A percentile compares a stretch with the other conserved stretches of the same genome.
These are phyloP conservation scores for Marchantia paleacea DNA, from an alignment of 225 moss, liverwort and hornwort species.

Conservation along the genomic window DNA sequence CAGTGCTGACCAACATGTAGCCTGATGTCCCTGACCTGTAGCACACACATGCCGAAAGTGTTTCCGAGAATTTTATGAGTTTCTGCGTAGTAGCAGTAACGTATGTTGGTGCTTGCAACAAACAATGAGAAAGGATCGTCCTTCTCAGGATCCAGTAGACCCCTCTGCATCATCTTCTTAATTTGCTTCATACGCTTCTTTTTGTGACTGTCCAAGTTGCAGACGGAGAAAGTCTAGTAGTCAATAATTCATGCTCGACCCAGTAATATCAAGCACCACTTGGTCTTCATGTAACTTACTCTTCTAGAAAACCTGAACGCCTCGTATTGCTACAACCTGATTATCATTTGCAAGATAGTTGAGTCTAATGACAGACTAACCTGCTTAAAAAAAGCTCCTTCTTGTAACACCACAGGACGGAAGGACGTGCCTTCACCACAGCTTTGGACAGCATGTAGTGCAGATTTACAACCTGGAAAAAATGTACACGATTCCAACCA, in stretches of 20 bases:
- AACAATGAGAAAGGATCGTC: constrained; percentile 94
- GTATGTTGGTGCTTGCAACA: constrained; percentile 90
- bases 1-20: not conserved
- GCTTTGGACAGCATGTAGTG: constrained; percentile 97
- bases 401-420: constrained; percentile 98
- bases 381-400: constrained; percentile 93
- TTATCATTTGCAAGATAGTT: too few species aligned
- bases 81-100: constrained; percentile 94
- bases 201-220: constrained; percentile 75
- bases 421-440: constrained; percentile 90
- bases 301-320: not conserved
- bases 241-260: not conserved
- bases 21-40: constrained; percentile 60
- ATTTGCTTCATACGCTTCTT: constrained; percentile 98
- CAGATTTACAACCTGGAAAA: constrained; percentile 73
- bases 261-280: not conserved
- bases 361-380: constrained; percentile 23
- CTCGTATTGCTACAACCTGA: too few species aligned
- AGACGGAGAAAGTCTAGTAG: not conserved
- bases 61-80: constrained; percentile 92
- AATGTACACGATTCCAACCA: not conserved
- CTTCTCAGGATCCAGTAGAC: constrained; percentile 86
- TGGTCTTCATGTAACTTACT: not conserved
- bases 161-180: constrained; percentile 98
- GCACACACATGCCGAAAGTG: constrained; percentile 97